Evolutionary conservation across 805 yeast species (phyloP).

Genomic region (Candida oleophila): DNA sequence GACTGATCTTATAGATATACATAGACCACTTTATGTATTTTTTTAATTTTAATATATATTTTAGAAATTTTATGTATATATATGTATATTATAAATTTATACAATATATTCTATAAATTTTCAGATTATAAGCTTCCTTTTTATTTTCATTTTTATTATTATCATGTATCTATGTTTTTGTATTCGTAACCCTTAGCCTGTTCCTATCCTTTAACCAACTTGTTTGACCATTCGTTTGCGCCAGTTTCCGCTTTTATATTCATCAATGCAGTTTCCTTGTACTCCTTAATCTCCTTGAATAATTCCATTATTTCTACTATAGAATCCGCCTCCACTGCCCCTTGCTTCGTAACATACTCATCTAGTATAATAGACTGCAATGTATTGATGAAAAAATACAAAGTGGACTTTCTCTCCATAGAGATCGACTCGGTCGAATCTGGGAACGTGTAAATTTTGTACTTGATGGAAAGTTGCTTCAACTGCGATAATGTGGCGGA

Average conservation of each 20-base stretch:
- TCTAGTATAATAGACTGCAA: slow-evolving; percentile 13
- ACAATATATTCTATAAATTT: no score
- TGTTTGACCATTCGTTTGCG: slow-evolving; percentile 2
- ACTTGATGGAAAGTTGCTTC: slow-evolving; percentile 31
- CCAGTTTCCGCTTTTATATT: slow-evolving; percentile 3
- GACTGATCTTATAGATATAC: no score
- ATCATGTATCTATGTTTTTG: not conserved
- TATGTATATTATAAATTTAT: no score
- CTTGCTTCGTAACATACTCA: slow-evolving; percentile 6
- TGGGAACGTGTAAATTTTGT: slow-evolving; percentile 23
- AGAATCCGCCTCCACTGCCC: slow-evolving; percentile 1
- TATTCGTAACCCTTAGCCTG: not conserved
- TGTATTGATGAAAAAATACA: slow-evolving; percentile 13
- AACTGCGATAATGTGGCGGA: slow-evolving; percentile 21
- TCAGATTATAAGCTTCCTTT: no score
- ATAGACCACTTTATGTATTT: no score
- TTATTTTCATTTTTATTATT: no score
- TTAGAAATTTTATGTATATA: no score
- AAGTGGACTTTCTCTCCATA: slow-evolving; percentile 29
- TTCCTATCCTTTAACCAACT: not conserved
- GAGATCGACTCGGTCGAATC: slow-evolving; percentile 15
- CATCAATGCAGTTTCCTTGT: slow-evolving; percentile 9
- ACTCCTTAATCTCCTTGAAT: slow-evolving; percentile 9
- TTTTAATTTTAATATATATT: no score
- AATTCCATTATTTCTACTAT: slow-evolving; percentile 8